Evolutionary conservation across 1,284 basidiomycete genomes (phyloP).

Genomic region (Phellinidium pouzarii): DNA sequence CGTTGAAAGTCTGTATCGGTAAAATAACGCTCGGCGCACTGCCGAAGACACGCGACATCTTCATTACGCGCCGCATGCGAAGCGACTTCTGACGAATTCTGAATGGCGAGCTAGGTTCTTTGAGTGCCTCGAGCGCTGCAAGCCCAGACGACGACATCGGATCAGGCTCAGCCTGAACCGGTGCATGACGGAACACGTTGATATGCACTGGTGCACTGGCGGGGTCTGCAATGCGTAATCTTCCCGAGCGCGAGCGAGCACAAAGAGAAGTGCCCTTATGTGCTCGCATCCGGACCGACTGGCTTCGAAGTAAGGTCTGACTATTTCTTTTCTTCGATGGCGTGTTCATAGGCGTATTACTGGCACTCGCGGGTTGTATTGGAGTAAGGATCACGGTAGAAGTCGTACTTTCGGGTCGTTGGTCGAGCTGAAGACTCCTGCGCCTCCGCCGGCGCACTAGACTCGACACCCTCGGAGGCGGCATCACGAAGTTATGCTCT

Average conservation of each 20-base stretch:
- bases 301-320: not conserved
- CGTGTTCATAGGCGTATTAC: not conserved
- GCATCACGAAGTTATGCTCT: not conserved
- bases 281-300: not conserved
- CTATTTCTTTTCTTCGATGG: not conserved
- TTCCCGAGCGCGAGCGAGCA: not conserved
- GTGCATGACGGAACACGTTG: not conserved
- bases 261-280: not conserved
- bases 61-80: slow-evolving; percentile 28
- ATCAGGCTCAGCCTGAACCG: not conserved
- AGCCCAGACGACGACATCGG: not conserved
- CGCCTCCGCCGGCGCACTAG: slow-evolving; percentile 2
- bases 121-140: not conserved
- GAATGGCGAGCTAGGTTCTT: not conserved
- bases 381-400: not conserved
- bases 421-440: slow-evolving; percentile 5
- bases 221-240: not conserved
- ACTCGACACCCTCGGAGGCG: slow-evolving; percentile 7
- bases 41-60: slow-evolving; percentile 49
- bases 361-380: not conserved
- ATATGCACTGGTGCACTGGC: not conserved
- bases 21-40: too few relatives aligned
- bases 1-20: too few relatives aligned
- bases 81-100: slow-evolving; percentile 5
- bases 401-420: not conserved